Evolutionary conservation across 441 rosid species (phyloP), one percentile per base, ranked within the genome.

Genomic region (Daphne laureola): DNA sequence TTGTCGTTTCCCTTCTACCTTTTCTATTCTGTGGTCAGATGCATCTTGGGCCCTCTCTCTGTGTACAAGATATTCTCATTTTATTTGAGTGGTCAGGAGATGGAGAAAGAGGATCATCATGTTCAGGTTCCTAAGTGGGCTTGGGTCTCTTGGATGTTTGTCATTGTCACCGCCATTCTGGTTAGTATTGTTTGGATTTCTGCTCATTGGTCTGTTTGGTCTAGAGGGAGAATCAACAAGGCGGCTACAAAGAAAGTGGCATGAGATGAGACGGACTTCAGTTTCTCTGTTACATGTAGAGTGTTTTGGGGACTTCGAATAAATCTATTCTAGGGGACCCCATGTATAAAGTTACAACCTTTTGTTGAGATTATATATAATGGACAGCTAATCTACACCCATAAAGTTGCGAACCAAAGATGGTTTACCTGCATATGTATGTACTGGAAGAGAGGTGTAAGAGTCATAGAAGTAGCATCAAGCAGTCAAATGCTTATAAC

Each of bases 101-200:
- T 62, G 7, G 64, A 62, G 11, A 31, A 7, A 9, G 11, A 7
- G 0, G 70, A 65, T n/a, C 82, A 80, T 9, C 73, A 50, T 17
- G 82, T 66, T 44, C 62, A 64, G 43, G 27, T 88, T 59, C 91
- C 95, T 4, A 58, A 43, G 53, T 88, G 98, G 98, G 89, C 75
- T 51, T 79, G 98, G 98, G 7, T 66, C 14, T 91, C 95, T 50
- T 86, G 98, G 98, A 72, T 79, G 47, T 54, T 77, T 65, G 80
- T 91, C 38, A 82, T 73, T 60, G 75, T 51, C 0, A 58, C 54
- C 11, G 91, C 83, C 55, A 79, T 84, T 38, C 43, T 78, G 63
- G 75, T 75, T 57, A 86, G 96, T 66, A 43, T 79, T 17, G 52
- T 74, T 47, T 86, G 95, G 95, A 70, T 82, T 54, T 55, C 61